Percentiles rank a stretch among this genome's conserved stretches.
Conservation (phyloP, 164 flowering plant species). For the grape (Vitis vinifera) region DNA sequence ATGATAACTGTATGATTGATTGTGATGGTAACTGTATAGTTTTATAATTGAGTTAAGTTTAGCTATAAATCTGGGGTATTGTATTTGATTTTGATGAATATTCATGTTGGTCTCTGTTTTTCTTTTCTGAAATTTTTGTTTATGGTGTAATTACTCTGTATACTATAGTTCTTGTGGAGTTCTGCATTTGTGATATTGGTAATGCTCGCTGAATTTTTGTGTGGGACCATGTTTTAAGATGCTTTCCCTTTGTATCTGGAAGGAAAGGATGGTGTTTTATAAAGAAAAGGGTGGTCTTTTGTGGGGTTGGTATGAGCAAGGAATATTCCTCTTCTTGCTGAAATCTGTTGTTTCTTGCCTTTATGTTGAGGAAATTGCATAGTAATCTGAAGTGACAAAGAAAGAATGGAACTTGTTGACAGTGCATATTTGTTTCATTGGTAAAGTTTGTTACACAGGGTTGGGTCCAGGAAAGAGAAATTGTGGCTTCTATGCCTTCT, state of each 20-base stretch:
- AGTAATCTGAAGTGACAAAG: background rate
- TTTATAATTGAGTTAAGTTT: background rate
- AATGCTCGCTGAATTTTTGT: background rate
- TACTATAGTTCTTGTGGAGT: background rate
- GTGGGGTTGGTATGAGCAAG: conserved; percentile 5
- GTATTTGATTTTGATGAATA: background rate
- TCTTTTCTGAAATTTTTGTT: background rate
- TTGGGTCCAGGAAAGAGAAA: too few species aligned
- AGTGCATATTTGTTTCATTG: background rate
- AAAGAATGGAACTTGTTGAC: background rate
- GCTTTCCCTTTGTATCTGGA: conserved; percentile 15
- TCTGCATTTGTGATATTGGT: background rate
- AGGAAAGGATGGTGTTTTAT: conserved; percentile 7
- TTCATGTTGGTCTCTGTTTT: background rate
- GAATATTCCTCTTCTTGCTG: conserved; percentile 19
- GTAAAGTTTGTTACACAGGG: background rate
- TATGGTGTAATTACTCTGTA: background rate
- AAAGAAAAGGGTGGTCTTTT: conserved; percentile 10
- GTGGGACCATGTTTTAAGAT: conserved; percentile 16
- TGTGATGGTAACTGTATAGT: too few species aligned
- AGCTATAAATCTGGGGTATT: background rate
- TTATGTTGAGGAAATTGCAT: background rate
- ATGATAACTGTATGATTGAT: background rate
- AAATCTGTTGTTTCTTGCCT: background rate
- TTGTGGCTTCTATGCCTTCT: too few species aligned